Evolutionary conservation across 768 basidiomycete species (phyloP), one percentile per base, ranked within the genome.

Genomic region (Mycena crocata): DNA sequence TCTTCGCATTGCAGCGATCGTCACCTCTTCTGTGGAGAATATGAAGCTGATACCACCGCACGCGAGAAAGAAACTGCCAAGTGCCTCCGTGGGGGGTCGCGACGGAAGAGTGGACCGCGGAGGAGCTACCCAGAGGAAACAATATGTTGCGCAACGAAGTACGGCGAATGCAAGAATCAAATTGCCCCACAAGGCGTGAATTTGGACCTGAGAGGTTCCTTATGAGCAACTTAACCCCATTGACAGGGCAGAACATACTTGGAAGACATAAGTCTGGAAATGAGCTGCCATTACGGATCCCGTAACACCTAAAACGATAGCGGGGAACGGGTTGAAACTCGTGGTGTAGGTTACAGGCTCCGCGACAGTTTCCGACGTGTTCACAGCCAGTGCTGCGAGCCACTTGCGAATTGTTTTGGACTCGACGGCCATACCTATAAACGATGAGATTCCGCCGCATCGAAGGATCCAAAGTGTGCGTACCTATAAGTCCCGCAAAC

Each of bases 241-340:
- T 76, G 44, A n/a, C n/a, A n/a, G n/a, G n/a, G n/a, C n/a, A n/a
- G n/a, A 69, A 86, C 90, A 79, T 93, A 64, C 63, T 58, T 64
- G 93, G 82, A 98, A 98, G n/a, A 93, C 78, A 79, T 97, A 98
- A 1, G 87, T 86, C 77, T 98, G 96, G 59, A 87, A 86, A 77
- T 99, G 97, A 0, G 95, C 94, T 15, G 92, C 87, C 97, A 98
- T 98, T 2, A 94, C 96, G 3, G 91, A 86, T 24, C 96, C 97
- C 14, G 96, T 96, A 42, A 95, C 88, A n/a, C 94, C 95, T 62
- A 97, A 94, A 34, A 94, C 94, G 35, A 98, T 83, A 5, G 96
- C 96, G 1, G 95, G 93, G 81, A 97, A 93, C 6, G 95, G 94
- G 74, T 96, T 97, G 78, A 96, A 96, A 76, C 91, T 91, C 17